Evolutionary conservation across 2,329 filamentous ascomycete genomes (phyloP).

Genomic region (Aspergillus tubingensis): DNA sequence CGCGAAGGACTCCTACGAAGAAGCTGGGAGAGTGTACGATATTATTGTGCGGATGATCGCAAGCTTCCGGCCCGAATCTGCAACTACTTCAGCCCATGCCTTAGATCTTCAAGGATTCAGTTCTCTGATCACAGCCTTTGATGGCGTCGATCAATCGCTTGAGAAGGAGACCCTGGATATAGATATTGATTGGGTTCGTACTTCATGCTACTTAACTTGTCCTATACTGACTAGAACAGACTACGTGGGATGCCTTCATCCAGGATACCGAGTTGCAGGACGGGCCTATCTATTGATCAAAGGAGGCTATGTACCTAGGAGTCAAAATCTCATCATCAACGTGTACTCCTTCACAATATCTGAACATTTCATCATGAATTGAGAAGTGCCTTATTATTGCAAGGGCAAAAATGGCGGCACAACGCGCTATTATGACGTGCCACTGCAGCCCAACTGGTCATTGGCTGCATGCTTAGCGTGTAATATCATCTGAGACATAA

Average conservation of each 20-base stretch:
- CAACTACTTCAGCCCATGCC: not conserved
- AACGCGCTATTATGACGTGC: not conserved
- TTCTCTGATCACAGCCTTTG: not conserved
- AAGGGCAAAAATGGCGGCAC: not conserved
- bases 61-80: not conserved
- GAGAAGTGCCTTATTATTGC: too few relatives aligned
- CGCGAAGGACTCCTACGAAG: not conserved
- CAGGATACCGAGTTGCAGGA: not conserved
- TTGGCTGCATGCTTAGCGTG: not conserved
- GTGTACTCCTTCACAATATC: too few relatives aligned
- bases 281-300: not conserved
- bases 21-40: not conserved
- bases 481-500: not conserved
- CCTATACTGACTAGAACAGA: not conserved
- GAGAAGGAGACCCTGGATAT: not conserved
- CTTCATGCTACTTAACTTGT: not conserved
- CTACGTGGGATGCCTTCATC: conserved; percentile 10
- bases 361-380: too few relatives aligned
- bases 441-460: not conserved
- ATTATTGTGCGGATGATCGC: conserved; percentile 4
- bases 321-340: not conserved
- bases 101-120: not conserved
- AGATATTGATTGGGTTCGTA: conserved; percentile 13
- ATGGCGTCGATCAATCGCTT: not conserved
- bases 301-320: not conserved